These are phyloP conservation scores for Drosera spatulata DNA, from an alignment of 179 eudicot genomes.

Conservation along the genomic window DNA sequence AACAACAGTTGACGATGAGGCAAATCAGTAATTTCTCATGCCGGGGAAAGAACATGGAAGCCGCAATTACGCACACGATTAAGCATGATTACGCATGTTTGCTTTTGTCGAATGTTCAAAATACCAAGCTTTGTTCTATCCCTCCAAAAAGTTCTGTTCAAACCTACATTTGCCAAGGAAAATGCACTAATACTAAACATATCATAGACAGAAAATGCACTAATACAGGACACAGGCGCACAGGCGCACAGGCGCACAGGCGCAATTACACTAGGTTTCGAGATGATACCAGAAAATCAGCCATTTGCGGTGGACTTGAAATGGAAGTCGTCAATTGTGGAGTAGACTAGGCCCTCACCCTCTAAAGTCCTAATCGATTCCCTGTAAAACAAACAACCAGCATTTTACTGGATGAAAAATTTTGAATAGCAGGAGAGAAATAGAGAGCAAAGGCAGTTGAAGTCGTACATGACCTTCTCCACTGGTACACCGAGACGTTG, in stretches of 20 bases:
- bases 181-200: no score
- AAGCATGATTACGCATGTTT: no score
- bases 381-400: constrained; percentile 19
- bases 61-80: no score
- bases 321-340: constrained; percentile 58
- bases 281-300: constrained; percentile 2
- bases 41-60: no score
- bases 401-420: neutral
- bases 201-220: no score
- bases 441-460: neutral
- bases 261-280: neutral
- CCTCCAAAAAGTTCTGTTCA: no score
- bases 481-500: constrained; percentile 33
- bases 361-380: constrained; percentile 29
- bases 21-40: no score
- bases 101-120: no score
- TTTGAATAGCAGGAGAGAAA: neutral
- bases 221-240: neutral
- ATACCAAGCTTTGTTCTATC: no score
- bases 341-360: constrained; percentile 55
- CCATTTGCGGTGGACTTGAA: constrained; percentile 49
- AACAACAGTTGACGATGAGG: no score
- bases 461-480: constrained; percentile 41
- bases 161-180: no score
- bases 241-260: neutral